Base-by-base conservation (phyloP, 371 early-diverging fungal species). In the Smittium culicis region DNA sequence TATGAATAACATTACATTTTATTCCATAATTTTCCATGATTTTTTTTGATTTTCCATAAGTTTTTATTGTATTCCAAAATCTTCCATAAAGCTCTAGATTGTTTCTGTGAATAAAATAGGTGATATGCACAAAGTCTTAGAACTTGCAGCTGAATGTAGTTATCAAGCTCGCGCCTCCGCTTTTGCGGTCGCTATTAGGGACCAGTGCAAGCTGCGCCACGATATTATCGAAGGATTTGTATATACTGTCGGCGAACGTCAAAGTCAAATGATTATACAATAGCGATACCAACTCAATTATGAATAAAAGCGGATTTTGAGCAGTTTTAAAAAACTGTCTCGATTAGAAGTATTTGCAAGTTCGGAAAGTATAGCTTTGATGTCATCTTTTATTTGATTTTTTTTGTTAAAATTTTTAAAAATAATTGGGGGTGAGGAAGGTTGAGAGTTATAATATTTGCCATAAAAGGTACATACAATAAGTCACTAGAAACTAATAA, bases 41-140 rank as follows among this genome's bases (percentile, higher is more conserved):
- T n/a, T n/a, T n/a, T n/a, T n/a, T n/a, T n/a, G n/a, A n/a, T n/a
- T n/a, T n/a, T n/a, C n/a, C n/a, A n/a, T n/a, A n/a, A n/a, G n/a
- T n/a, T n/a, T n/a, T n/a, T n/a, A n/a, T n/a, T n/a, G n/a, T n/a
- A n/a, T n/a, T n/a, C n/a, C n/a, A n/a, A n/a, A n/a, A n/a, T n/a
- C n/a, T n/a, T n/a, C n/a, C n/a, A n/a, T n/a, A n/a, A n/a, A n/a
- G n/a, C n/a, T n/a, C n/a, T n/a, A n/a, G n/a, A n/a, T n/a, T n/a
- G n/a, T n/a, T n/a, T n/a, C n/a, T n/a, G n/a, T n/a, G n/a, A n/a
- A n/a, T n/a, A n/a, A n/a, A n/a, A n/a, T n/a, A n/a, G n/a, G 87
- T 74, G 61, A 88, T 85, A 11, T 91, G 74, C 0, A 90, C 91
- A 72, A 88, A 91, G 67, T 85, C 84, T 68, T 76, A 90, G 69